Evolutionary conservation across 148 eudicot species (phyloP), one percentile per base, ranked within the genome.

Genomic region (Chenopodium suecicum): DNA sequence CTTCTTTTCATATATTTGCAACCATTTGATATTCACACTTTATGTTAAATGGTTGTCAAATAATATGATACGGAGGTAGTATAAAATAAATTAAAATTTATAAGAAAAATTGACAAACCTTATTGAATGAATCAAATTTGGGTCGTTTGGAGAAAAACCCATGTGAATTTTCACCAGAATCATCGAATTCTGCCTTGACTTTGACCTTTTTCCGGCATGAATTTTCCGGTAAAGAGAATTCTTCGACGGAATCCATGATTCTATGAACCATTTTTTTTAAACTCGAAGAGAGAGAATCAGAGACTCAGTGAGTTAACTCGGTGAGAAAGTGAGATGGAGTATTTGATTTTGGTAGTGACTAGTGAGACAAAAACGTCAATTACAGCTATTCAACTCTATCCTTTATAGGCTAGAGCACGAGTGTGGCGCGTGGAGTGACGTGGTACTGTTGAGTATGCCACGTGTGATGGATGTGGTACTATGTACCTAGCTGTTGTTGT

Each of bases 131-230:
- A 60, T 81, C 80, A 29, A 85, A 81, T 84, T 89, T 93, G 58
- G 89, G 89, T 13, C 95, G 89, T 86, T 94, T 94, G 77, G 84
- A 78, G 48, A 88, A 47, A 64, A 81, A 80, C 68, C 19, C 78
- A 46, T 70, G 85, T 34, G 75, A 78, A 8, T 72, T 82, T 20
- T 85, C 87, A 12, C 46, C 29, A 13, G 84, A 63, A 67, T 90
- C 92, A 25, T 84, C 82, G 2, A 71, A 44, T 75, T 91, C 94
- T 3, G 77, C 48, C 84, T 89, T 90, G 56, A 90, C 91, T 79
- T 77, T 69, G 9, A 65, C n/a, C 79, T 70, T 81, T 71, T 84
- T 88, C 72, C 82, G 84, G 56, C 84, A 37, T 2, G 58, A 54
- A 4, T 77, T 77, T 9, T 66, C 79, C 25, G 83, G 70, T 67